Conservation (phyloP, 495 filamentous ascomycete species). For the Stereocaulon alpinum region DNA sequence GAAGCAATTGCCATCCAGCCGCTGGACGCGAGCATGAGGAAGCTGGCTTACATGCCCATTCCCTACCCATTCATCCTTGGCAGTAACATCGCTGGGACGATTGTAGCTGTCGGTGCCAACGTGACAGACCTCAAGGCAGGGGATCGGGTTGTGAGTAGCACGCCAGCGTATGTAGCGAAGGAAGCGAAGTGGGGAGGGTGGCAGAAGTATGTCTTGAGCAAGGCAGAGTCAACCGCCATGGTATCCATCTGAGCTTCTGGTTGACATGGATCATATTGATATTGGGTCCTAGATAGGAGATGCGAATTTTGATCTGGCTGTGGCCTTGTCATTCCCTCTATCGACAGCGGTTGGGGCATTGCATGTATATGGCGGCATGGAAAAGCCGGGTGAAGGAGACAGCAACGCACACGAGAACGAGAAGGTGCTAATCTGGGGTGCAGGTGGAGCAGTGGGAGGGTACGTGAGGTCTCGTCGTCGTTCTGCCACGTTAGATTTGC, state of each 20-base stretch:
- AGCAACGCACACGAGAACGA: neutral
- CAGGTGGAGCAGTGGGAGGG: constrained; percentile 2
- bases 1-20: constrained; percentile 4
- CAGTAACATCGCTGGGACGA: neutral
- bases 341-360: constrained; percentile 1
- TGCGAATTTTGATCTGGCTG: neutral
- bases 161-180: neutral
- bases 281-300: neutral
- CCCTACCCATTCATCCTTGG: constrained; percentile 2
- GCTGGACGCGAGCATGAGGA: neutral
- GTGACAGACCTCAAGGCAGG: neutral
- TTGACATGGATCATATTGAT: neutral
- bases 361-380: constrained; percentile 2
- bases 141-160: constrained; percentile 2
- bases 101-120: neutral
- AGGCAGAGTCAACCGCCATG: neutral
- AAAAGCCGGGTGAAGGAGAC: neutral
- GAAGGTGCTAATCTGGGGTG: constrained; percentile 1
- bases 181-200: neutral
- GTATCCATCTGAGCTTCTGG: neutral
- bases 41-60: constrained; percentile 1
- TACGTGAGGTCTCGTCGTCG: neutral
- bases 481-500: neutral
- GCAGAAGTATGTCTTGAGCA: neutral
- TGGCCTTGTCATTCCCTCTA: constrained; percentile 2